Percentiles rank a stretch among this genome's conserved stretches.
Conservation (phyloP, 2,329 filamentous ascomycete species). For the Cadophora malorum region DNA sequence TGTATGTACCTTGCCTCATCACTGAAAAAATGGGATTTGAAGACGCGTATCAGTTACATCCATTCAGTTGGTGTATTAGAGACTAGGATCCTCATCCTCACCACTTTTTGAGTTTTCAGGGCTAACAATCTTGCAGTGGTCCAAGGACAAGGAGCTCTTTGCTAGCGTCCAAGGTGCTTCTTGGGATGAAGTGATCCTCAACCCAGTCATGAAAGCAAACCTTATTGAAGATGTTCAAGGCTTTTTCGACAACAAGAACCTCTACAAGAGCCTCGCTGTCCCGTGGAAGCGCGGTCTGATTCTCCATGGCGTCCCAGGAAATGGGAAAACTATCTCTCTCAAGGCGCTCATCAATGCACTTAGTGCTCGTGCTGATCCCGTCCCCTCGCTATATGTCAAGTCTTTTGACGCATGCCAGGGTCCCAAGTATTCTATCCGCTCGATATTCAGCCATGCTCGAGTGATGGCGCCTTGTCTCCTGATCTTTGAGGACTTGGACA, state of each 20-base stretch:
- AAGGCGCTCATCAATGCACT: conserved; percentile 73
- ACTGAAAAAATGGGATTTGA: no score
- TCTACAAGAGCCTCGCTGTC: conserved; percentile 66
- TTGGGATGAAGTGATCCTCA: conserved; percentile 71
- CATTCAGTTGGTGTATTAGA: no score
- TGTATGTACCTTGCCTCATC: neutral
- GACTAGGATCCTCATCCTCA: no score
- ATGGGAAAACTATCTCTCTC: conserved; percentile 74
- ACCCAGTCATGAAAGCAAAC: conserved; percentile 66
- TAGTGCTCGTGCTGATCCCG: conserved; percentile 55
- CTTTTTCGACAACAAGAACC: conserved; percentile 65
- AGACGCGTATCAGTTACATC: no score
- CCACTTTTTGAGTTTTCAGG: no score
- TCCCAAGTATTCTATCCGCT: conserved; percentile 59
- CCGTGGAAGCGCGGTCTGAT: conserved; percentile 75
- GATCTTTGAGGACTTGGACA: conserved; percentile 76
- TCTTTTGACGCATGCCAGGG: conserved; percentile 56
- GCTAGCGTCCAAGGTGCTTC: conserved; percentile 57
- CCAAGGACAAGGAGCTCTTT: conserved; percentile 66
- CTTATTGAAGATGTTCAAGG: conserved; percentile 67
- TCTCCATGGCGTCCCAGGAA: conserved; percentile 69
- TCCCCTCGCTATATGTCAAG: conserved; percentile 69
- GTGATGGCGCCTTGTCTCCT: conserved; percentile 71
- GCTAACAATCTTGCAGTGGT: conserved; percentile 53
- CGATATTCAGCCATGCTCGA: conserved; percentile 65